Evolutionary conservation across 2,329 filamentous ascomycete species (phyloP).

Genomic region (Pseudopithomyces chartarum): DNA sequence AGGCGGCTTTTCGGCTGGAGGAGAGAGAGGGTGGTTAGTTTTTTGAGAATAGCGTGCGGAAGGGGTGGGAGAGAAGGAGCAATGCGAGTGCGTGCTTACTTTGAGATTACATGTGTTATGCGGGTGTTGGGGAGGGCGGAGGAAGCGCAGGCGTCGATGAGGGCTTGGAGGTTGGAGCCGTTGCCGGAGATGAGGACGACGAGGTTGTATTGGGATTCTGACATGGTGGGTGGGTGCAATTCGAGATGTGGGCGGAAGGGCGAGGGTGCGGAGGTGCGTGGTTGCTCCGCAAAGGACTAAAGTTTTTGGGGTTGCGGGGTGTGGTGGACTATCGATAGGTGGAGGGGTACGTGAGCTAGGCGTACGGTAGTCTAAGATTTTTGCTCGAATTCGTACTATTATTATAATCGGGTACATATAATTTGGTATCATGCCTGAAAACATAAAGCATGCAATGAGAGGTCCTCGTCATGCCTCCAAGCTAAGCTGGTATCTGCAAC

Average conservation of each 20-base stretch:
- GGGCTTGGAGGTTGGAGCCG: constrained; percentile 79
- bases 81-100: constrained; percentile 23
- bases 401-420: background rate
- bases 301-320: constrained; percentile 57
- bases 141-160: constrained; percentile 65
- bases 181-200: constrained; percentile 66
- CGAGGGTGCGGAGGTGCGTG: constrained; percentile 45
- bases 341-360: background rate
- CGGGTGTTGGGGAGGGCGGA: constrained; percentile 55
- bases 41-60: background rate
- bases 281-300: constrained; percentile 48
- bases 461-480: background rate
- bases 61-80: background rate
- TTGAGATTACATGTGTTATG: constrained; percentile 67
- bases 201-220: constrained; percentile 53
- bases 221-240: constrained; percentile 37
- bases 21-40: background rate
- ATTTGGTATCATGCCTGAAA: background rate
- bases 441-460: background rate
- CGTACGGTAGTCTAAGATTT: background rate
- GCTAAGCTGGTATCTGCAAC: background rate
- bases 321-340: constrained; percentile 38
- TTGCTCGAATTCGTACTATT: too few relatives aligned
- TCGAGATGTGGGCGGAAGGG: constrained; percentile 41
- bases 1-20: constrained; percentile 59